These are phyloP conservation scores for Lentinus brumalis DNA, from an alignment of 768 basidiomycete species.

Conservation along the genomic window DNA sequence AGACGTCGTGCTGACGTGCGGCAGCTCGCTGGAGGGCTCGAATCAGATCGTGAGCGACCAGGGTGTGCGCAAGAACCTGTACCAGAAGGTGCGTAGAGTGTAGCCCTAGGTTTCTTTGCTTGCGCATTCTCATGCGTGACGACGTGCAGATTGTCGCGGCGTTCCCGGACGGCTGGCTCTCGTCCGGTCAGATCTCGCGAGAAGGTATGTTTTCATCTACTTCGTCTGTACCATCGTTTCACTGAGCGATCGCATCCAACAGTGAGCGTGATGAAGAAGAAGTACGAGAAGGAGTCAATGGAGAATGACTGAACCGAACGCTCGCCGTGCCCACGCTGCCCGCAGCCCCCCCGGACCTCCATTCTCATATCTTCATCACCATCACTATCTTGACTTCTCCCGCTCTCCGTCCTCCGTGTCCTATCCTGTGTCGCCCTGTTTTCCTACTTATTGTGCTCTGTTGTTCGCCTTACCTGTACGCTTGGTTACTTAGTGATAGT, in stretches of 20 bases:
- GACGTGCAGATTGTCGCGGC: slow-evolving; percentile 64
- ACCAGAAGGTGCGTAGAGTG: slow-evolving; percentile 59
- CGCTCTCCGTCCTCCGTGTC: background rate
- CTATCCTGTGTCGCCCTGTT: background rate
- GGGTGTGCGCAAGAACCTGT: slow-evolving; percentile 74
- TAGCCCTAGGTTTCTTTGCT: no score
- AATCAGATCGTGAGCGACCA: slow-evolving; percentile 79
- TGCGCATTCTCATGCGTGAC: no score
- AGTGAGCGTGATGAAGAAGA: slow-evolving; percentile 90
- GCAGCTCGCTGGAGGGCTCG: slow-evolving; percentile 60
- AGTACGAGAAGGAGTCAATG: slow-evolving; percentile 69
- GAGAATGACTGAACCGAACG: slow-evolving; percentile 47
- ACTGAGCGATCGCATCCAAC: background rate
- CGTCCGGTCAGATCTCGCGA: slow-evolving; percentile 82
- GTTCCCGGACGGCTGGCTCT: slow-evolving; percentile 85
- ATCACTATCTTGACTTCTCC: background rate
- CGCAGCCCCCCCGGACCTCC: background rate
- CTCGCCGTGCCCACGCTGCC: background rate
- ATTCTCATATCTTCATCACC: background rate
- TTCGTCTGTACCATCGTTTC: background rate
- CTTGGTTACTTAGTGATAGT: slow-evolving; percentile 15
- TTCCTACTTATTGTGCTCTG: slow-evolving; percentile 18
- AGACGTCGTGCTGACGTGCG: background rate
- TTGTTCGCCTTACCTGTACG: slow-evolving; percentile 17
- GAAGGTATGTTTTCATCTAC: slow-evolving; percentile 61